phyloP scores from a whole-genome alignment of 1,284 basidiomycete species.

The Stygiomarasmius scandens region DNA sequence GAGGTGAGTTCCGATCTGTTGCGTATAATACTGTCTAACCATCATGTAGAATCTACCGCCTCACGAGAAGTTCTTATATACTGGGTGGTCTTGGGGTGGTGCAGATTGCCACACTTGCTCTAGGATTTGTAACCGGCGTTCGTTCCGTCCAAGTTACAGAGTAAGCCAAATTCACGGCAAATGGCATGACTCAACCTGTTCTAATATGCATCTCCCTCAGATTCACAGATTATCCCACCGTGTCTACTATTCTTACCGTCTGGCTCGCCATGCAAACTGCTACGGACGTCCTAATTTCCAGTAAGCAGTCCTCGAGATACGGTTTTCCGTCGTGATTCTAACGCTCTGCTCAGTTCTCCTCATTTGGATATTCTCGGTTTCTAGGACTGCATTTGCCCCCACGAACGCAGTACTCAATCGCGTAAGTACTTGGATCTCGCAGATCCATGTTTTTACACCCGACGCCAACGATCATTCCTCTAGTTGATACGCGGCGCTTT shows the following conservation, averaged over 20 bases:
- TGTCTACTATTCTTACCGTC: not conserved
- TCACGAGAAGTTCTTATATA: not conserved
- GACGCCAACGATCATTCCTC: too few species aligned
- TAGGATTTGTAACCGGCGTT: not conserved
- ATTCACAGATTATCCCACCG: not conserved
- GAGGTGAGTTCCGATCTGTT: not conserved
- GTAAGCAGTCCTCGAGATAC: not conserved
- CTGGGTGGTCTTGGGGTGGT: not conserved
- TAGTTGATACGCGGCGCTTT: not conserved
- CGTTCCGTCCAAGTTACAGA: not conserved
- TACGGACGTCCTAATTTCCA: not conserved
- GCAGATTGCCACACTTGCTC: not conserved
- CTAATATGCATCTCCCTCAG: not conserved
- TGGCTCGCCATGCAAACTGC: not conserved
- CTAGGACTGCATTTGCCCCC: not conserved
- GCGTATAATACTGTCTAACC: not conserved
- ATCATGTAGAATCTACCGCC: not conserved
- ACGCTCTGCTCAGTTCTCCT: not conserved
- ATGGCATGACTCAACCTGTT: too few species aligned
- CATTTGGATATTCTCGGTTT: not conserved
- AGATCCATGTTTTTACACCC: too few species aligned
- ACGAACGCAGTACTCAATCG: not conserved
- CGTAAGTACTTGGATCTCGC: not conserved
- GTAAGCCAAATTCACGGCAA: not conserved
- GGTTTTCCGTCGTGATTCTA: not conserved